Base-by-base conservation (phyloP, 2,329 filamentous ascomycete species). In the Alternaria rosae region DNA sequence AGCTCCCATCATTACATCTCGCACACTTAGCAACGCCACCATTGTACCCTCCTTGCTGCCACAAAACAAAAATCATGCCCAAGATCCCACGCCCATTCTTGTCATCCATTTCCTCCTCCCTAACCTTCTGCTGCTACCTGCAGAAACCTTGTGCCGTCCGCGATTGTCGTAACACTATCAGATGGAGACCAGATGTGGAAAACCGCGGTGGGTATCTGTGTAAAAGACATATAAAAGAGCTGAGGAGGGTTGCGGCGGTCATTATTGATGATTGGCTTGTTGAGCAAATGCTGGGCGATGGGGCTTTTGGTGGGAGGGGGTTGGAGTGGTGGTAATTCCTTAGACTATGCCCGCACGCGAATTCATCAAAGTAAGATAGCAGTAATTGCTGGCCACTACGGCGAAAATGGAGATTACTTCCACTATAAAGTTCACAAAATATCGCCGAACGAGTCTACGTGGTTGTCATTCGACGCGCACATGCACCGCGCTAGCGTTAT, bases 251-350 rank as follows among this genome's bases (percentile, higher is more conserved):
- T 13, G 32, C 32, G n/a, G 25, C 32, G 12, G 32, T 20, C 11
- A 35, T 53, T 17, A 23, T 53, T 11, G 35, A 53, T 20, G 51
- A 53, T 53, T 53, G 51, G 51, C 38, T 41, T 42, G 38, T 42
- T 20, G 23, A 32, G n/a, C 32, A 53, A 15, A 53, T 41, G 35
- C 3, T 42, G 10, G 51, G 25, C 10, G 20, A 53, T 7, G 35
- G 35, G n/a, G 6, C 5, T n/a, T 26, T 21, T 45, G 17, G 15
- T 38, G 21, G 32, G 23, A 21, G 30, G 15, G 35, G 32, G 13
- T 13, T 11, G 6, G 1, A 6, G 21, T 53, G 51, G 35, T 53
- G 35, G 25, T 42, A 51, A 28, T 38, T 38, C n/a, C 13, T 35
- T 35, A 35, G 13, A 35, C 6, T 35, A 35, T 35, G 13, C 32